Conservation (phyloP, 2,329 filamentous ascomycete species). For the Fusarium oligoseptatum region DNA sequence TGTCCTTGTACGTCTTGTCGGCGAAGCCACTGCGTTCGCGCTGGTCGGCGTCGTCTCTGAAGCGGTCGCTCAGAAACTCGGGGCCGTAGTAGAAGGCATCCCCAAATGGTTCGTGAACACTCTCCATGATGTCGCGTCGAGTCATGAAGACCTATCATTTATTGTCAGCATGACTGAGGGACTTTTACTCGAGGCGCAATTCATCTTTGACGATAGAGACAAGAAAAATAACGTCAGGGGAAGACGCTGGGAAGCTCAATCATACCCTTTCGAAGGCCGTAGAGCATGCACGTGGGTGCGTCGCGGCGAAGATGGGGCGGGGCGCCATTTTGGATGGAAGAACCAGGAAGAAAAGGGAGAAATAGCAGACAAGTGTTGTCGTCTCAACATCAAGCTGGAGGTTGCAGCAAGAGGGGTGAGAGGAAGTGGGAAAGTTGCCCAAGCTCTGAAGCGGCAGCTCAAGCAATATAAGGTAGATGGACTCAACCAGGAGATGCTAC, state of each 20-base stretch:
- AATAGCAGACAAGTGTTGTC: conserved; percentile 45
- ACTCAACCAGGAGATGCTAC: conserved; percentile 19
- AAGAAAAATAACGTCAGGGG: background rate
- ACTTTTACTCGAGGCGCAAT: background rate
- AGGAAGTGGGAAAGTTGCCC: conserved; percentile 18
- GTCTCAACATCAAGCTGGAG: conserved; percentile 44
- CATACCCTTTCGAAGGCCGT: conserved; percentile 95
- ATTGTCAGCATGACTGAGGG: conserved; percentile 12
- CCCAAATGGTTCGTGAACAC: conserved; percentile 95
- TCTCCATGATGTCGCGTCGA: conserved; percentile 82
- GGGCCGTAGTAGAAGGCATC: conserved; percentile 97
- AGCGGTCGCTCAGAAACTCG: conserved; percentile 85
- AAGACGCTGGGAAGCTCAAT: conserved; percentile 30
- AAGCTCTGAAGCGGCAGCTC: conserved; percentile 23
- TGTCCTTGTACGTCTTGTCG: conserved; percentile 79
- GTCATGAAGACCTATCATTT: conserved; percentile 91
- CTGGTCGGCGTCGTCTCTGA: conserved; percentile 73
- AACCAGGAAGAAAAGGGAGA: conserved; percentile 48
- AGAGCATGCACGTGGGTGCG: conserved; percentile 94
- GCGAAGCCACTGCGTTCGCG: conserved; percentile 74
- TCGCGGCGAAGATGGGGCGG: conserved; percentile 87
- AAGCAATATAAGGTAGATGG: conserved; percentile 37
- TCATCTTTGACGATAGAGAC: background rate
- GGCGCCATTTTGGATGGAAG: conserved; percentile 69
- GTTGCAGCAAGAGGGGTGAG: conserved; percentile 29